These are phyloP conservation scores for Porcisia deanei DNA, from an alignment of 208 protist species.

Conservation along the genomic window DNA sequence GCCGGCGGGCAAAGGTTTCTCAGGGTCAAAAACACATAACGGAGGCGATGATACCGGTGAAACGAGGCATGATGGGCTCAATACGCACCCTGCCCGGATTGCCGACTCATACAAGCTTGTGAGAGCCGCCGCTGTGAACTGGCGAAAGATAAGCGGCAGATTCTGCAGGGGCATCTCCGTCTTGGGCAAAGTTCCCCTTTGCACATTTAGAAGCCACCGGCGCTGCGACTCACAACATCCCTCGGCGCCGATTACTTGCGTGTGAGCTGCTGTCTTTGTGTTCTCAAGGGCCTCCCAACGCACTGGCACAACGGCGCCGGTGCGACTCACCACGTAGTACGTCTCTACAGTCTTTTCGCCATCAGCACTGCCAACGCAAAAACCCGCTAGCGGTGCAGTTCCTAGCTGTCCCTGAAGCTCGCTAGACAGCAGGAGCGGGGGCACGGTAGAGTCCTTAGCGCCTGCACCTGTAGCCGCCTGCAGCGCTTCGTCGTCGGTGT, in stretches of 20 bases:
- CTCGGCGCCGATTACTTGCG: not conserved
- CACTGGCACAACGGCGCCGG: conserved; percentile 12
- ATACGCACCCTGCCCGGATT: conserved; percentile 6
- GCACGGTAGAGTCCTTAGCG: not conserved
- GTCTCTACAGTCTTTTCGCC: not conserved
- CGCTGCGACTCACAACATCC: not conserved
- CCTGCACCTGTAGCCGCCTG: not conserved
- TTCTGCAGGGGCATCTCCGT: not conserved
- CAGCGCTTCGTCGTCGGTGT: conserved; percentile 1
- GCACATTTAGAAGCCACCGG: conserved; percentile 6
- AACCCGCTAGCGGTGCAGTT: conserved; percentile 5
- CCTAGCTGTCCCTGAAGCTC: conserved; percentile 8
- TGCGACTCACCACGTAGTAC: conserved; percentile 11
- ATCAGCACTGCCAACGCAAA: not conserved
- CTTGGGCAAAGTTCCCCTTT: not conserved
- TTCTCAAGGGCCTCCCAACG: conserved; percentile 10
- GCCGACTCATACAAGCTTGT: conserved; percentile 20
- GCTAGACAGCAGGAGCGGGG: not conserved
- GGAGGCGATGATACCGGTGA: not conserved
- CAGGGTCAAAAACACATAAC: conserved; percentile 21
- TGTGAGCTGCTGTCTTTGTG: not conserved
- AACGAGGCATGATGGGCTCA: not conserved
- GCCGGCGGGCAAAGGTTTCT: not conserved
- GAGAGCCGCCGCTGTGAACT: conserved; percentile 26
- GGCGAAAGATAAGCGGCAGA: conserved; percentile 40